Evolutionary conservation across 805 yeast genomes (phyloP).

Genomic region (Saccharomycopsis sp.): DNA sequence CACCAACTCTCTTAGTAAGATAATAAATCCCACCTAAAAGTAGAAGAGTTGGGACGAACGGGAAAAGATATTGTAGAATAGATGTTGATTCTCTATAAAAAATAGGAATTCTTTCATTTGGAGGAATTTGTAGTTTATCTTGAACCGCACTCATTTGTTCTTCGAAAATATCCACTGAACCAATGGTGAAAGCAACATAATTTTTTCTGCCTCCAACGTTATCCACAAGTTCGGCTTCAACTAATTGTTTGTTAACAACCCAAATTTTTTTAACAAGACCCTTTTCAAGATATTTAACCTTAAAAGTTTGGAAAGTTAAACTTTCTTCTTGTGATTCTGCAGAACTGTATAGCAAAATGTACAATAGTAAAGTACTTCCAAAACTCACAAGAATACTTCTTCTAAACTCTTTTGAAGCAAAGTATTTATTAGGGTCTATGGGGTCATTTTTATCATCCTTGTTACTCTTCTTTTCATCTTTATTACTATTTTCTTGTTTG

Average conservation of each 20-base stretch:
- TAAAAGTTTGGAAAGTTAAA: conserved; percentile 73
- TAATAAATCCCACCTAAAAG: conserved; percentile 64
- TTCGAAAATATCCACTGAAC: conserved; percentile 79
- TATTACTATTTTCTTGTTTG: conserved; percentile 1
- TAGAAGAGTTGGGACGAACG: conserved; percentile 71
- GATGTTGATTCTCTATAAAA: conserved; percentile 61
- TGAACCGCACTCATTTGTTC: conserved; percentile 69
- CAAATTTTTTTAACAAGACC: conserved; percentile 67
- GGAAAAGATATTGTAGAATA: conserved; percentile 49
- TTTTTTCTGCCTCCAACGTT: conserved; percentile 28
- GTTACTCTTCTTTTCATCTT: conserved; percentile 16
- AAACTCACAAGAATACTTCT: conserved; percentile 29
- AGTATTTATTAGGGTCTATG: conserved; percentile 26
- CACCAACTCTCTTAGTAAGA: conserved; percentile 33
- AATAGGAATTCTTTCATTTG: conserved; percentile 68
- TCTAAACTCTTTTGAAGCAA: conserved; percentile 33
- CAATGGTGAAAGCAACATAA: conserved; percentile 68
- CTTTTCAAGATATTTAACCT: conserved; percentile 61
- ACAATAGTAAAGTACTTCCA: conserved; percentile 29
- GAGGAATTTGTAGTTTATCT: conserved; percentile 55
- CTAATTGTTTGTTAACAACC: conserved; percentile 65
- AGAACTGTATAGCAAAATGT: conserved; percentile 19
- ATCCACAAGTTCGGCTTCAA: conserved; percentile 53
- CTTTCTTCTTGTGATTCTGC: conserved; percentile 20
- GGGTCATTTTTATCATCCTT: conserved; percentile 22